Conservation (phyloP, 2,329 filamentous ascomycete species). For the Phyllosticta ampelicida region DNA sequence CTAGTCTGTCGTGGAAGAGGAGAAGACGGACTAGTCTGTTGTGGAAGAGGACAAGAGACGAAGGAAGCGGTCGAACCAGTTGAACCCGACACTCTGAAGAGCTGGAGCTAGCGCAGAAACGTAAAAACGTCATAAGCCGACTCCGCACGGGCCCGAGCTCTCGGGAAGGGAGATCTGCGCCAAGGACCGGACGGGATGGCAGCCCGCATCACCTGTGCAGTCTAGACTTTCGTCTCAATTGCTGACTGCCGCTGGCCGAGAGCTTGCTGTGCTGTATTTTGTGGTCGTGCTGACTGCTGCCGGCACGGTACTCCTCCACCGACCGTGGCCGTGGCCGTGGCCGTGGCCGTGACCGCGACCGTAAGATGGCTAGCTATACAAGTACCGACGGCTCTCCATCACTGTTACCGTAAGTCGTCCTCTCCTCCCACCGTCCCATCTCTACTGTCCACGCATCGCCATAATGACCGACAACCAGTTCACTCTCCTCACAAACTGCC, state of each 20-base stretch:
- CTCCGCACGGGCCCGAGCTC: background rate
- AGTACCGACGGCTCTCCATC: background rate
- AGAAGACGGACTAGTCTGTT: no score
- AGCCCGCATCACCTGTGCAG: no score
- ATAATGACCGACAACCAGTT: conserved; percentile 32
- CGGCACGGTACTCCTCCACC: background rate
- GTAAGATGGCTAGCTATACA: background rate
- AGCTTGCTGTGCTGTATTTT: no score
- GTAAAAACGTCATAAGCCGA: background rate
- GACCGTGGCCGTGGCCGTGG: background rate
- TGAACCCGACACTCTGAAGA: no score
- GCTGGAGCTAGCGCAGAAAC: background rate
- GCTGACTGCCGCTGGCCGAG: background rate
- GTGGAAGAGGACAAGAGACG: no score
- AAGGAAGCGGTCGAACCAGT: background rate
- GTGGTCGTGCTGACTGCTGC: no score
- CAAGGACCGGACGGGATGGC: background rate
- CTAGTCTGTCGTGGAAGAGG: no score
- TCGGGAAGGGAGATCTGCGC: background rate
- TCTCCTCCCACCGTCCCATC: background rate
- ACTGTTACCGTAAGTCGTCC: background rate
- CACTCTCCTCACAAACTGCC: conserved; percentile 37
- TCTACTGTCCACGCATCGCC: background rate
- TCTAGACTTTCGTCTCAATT: background rate
- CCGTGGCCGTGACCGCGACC: no score